Conservation (phyloP, 2,329 filamentous ascomycete genomes). For the Colletotrichum salicis region DNA sequence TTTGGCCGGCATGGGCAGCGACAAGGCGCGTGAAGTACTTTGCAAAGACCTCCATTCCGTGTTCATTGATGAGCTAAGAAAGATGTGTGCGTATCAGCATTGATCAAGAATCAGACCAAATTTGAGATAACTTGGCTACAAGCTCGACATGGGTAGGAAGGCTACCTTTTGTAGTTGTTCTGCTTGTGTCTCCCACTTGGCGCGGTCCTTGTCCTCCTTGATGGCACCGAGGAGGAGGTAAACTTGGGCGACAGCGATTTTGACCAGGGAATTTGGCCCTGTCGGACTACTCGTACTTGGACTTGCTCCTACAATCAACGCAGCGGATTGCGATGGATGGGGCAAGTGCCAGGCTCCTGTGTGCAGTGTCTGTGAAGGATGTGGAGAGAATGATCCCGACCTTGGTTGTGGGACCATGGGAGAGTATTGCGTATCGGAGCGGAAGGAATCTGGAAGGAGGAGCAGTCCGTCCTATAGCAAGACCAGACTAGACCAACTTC, state of each 20-base stretch:
- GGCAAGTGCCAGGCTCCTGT: slow-evolving; percentile 66
- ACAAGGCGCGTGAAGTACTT: slow-evolving; percentile 96
- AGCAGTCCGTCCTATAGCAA: slow-evolving; percentile 28
- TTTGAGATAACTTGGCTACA: slow-evolving; percentile 4
- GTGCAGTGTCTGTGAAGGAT: slow-evolving; percentile 67
- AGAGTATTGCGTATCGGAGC: slow-evolving; percentile 24
- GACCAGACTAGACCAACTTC: slow-evolving; percentile 29
- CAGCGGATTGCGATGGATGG: slow-evolving; percentile 66
- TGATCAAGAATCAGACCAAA: not conserved
- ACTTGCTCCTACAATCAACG: slow-evolving; percentile 69
- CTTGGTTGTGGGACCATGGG: slow-evolving; percentile 70
- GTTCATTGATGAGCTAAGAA: slow-evolving; percentile 88
- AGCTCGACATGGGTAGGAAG: not conserved
- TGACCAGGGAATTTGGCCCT: slow-evolving; percentile 77
- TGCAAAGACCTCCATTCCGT: slow-evolving; percentile 99
- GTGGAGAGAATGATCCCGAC: slow-evolving; percentile 73
- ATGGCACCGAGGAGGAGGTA: slow-evolving; percentile 94
- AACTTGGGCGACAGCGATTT: slow-evolving; percentile 95
- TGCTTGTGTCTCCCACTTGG: slow-evolving; percentile 91
- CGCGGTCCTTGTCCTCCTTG: slow-evolving; percentile 90
- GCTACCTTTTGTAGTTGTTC: slow-evolving; percentile 92
- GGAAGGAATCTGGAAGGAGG: slow-evolving; percentile 11
- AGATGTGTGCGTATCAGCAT: slow-evolving; percentile 30
- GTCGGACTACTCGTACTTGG: slow-evolving; percentile 72
- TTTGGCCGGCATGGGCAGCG: slow-evolving; percentile 88